Base-by-base conservation (phyloP, 305 asterid species). In the Solanum aculeatissimum region DNA sequence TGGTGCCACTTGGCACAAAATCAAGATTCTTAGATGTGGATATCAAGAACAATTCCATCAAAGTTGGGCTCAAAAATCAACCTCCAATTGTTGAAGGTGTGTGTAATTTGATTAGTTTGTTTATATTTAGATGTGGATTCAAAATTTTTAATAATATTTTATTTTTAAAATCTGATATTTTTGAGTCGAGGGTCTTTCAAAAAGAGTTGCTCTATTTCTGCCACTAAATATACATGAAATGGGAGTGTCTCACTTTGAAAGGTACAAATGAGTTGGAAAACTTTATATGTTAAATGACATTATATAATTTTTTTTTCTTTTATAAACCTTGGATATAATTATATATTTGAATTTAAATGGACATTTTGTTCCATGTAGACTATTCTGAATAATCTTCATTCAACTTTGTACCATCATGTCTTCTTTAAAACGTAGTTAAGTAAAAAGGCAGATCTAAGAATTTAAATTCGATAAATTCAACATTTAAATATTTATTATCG, bases 1-100 rank as follows among this genome's bases (percentile, higher is more conserved):
- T 92, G 15, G 95, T 95, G 27, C 98, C 98, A 79, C 55, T 89
- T 57, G 97, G 98, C 14, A 77, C 96, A n/a, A 92, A 92, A 84
- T 89, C 95, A 2, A 87, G 95, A 60, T 86, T 84, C 35, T 83
- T 95, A n/a, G 23, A 35, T 4, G 92, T 93, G 83, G 96, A 94
- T 70, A 90, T 95, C 70, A 94, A 95, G 91, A 77, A 27, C 45
- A 51, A 51, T 51, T 77, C 62, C 82, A 77, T 77, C 45, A 77
- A 77, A 77, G 47, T 77, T 77, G 82, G 82, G 27, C 47, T 77
- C 82, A 77, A 51, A 11, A 49, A 77, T 49, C 82, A 77, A 10
- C 82, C 82, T 16, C 47, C 82, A 77, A 77, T 77, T 9, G 45
- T 77, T 51, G 82, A 77, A 77, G 82, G 82, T 77, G 1, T 68